Percentiles rank a stretch among this genome's conserved stretches.
Conservation (phyloP, 495 filamentous ascomycete species). For the Evansstolkia leycettana region DNA sequence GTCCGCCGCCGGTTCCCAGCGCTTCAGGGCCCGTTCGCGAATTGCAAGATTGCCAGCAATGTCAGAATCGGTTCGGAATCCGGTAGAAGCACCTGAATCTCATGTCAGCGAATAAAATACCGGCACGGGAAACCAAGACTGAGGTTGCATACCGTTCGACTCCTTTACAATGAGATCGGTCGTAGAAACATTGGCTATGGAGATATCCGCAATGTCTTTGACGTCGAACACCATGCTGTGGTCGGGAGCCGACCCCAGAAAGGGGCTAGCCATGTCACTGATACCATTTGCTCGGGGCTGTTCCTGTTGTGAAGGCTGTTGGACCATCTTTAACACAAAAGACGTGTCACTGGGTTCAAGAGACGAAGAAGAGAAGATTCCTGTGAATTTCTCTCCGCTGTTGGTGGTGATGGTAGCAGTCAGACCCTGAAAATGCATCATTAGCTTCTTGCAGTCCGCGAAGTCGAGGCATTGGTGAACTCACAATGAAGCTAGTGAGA, state of each 20-base stretch:
- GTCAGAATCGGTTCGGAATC: slow-evolving; percentile 78
- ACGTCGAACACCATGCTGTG: slow-evolving; percentile 68
- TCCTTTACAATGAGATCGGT: slow-evolving; percentile 38
- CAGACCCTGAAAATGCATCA: slow-evolving; percentile 44
- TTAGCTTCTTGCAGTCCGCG: slow-evolving; percentile 8
- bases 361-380: slow-evolving; percentile 51
- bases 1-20: slow-evolving; percentile 64
- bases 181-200: slow-evolving; percentile 42
- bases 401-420: slow-evolving; percentile 53
- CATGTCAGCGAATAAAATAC: slow-evolving; percentile 4
- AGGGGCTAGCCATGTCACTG: slow-evolving; percentile 36
- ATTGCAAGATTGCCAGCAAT: slow-evolving; percentile 63
- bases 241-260: slow-evolving; percentile 48
- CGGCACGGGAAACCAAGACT: neutral
- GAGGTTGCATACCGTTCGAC: slow-evolving; percentile 56
- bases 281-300: slow-evolving; percentile 44
- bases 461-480: slow-evolving; percentile 12
- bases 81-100: slow-evolving; percentile 32
- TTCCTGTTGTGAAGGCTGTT: slow-evolving; percentile 40
- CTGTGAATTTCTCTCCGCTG: slow-evolving; percentile 61
- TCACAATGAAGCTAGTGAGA: slow-evolving; percentile 50
- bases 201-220: slow-evolving; percentile 61
- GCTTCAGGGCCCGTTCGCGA: slow-evolving; percentile 67
- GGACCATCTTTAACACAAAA: slow-evolving; percentile 75
- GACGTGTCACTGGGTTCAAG: slow-evolving; percentile 45